Conservation (phyloP, 139 green algal species). For the Desmodesmus armatus region DNA sequence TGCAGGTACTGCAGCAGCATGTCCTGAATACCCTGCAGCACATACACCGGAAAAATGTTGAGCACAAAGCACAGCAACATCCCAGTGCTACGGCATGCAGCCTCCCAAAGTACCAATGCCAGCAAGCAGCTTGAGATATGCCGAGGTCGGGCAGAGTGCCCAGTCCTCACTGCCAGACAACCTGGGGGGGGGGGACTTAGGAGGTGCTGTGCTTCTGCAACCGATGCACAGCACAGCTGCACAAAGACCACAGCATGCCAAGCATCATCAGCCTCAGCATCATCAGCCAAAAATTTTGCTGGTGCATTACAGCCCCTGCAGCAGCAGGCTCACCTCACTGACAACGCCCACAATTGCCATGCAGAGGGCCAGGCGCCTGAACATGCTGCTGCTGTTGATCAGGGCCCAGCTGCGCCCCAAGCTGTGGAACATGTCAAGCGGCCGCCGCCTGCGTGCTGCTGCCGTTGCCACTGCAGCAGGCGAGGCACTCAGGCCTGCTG, state of each 20-base stretch:
- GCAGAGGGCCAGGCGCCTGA: conserved; percentile 59
- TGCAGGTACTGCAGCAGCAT: conserved; percentile 88
- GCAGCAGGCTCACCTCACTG: conserved; percentile 43
- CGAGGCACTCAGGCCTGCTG: no score
- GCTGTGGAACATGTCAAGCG: conserved; percentile 14
- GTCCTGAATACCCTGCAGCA: conserved; percentile 57
- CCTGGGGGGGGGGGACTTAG: no score
- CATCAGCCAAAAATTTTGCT: neutral
- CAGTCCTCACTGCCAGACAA: neutral
- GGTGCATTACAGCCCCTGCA: neutral
- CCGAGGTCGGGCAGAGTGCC: no score
- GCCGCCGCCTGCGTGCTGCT: neutral
- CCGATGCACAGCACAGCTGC: no score
- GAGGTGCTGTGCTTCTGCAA: no score
- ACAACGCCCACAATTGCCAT: conserved; percentile 60
- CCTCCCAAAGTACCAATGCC: no score
- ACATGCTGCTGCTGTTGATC: conserved; percentile 63
- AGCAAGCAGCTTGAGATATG: no score
- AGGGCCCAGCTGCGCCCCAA: conserved; percentile 45
- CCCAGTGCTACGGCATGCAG: no score
- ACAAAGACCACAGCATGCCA: no score
- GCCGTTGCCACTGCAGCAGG: no score
- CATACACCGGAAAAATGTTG: neutral
- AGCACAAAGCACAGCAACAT: conserved; percentile 6
- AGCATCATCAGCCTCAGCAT: no score